phyloP scores from a whole-genome alignment of 805 yeast species.

The Candida arabinofermentans region DNA sequence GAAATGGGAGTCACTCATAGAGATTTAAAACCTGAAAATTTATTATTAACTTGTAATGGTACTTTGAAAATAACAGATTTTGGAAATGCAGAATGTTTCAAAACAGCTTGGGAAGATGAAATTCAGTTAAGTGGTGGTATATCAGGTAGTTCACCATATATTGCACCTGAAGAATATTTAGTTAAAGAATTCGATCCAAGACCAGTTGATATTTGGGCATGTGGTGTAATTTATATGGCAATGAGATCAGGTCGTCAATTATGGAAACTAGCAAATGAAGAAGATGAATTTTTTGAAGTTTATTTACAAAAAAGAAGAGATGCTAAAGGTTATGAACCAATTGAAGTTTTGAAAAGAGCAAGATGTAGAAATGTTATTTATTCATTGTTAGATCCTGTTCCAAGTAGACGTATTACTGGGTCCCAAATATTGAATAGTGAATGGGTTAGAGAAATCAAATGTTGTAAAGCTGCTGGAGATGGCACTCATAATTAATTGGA shows the following conservation, averaged over 20 bases:
- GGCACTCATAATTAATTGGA: not conserved
- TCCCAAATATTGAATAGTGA: conserved; percentile 86
- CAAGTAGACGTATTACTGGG: conserved; percentile 82
- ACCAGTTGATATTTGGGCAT: conserved; percentile 85
- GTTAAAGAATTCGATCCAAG: conserved; percentile 71
- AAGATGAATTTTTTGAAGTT: conserved; percentile 75
- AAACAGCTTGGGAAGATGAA: conserved; percentile 78
- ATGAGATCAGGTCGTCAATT: conserved; percentile 92
- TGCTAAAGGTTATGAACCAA: conserved; percentile 86
- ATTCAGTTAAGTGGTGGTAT: conserved; percentile 70
- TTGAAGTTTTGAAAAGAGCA: conserved; percentile 78
- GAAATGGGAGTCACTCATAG: conserved; percentile 87
- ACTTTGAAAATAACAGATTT: conserved; percentile 80
- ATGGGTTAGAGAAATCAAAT: conserved; percentile 88
- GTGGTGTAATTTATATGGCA: conserved; percentile 91
- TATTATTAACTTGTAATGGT: conserved; percentile 70
- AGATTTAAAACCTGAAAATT: conserved; percentile 85
- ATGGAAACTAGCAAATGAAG: conserved; percentile 78
- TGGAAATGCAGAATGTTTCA: conserved; percentile 79
- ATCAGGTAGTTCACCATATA: conserved; percentile 85
- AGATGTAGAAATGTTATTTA: conserved; percentile 91
- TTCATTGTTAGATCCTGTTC: conserved; percentile 88
- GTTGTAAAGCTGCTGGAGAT: conserved; percentile 38
- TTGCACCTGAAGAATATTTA: conserved; percentile 84
- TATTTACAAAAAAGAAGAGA: conserved; percentile 78